Percentiles rank a stretch among this genome's conserved stretches.
phyloP scores from a whole-genome alignment of 83 land plant genomes.

The Picea abies region DNA sequence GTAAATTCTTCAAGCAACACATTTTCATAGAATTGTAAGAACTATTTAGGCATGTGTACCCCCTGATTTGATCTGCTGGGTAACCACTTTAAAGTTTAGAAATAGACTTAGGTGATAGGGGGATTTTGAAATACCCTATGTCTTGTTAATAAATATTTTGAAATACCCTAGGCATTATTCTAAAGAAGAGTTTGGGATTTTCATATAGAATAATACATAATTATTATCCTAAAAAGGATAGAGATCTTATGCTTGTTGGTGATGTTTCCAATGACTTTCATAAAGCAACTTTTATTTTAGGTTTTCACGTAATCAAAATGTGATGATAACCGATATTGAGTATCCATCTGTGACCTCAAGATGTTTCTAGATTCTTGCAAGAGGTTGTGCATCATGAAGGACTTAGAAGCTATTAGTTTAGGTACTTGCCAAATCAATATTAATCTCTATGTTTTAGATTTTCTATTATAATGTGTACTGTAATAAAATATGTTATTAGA shows the following conservation, averaged over 20 bases:
- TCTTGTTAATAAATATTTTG: too few relatives aligned
- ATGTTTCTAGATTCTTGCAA: conserved; percentile 68
- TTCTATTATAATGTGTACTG: neutral
- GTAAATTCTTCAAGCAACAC: too few relatives aligned
- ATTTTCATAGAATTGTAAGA: too few relatives aligned
- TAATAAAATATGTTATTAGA: neutral
- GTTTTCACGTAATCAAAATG: neutral
- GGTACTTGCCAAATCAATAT: conserved; percentile 24
- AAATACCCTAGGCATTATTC: too few relatives aligned
- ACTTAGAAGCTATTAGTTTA: conserved; percentile 74
- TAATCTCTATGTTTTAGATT: neutral
- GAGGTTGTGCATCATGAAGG: conserved; percentile 71
- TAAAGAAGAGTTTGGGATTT: too few relatives aligned
- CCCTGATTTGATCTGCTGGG: too few relatives aligned
- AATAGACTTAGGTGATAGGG: too few relatives aligned
- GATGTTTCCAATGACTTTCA: conserved; percentile 33
- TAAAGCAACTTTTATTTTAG: neutral
- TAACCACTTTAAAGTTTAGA: too few relatives aligned
- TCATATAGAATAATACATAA: too few relatives aligned
- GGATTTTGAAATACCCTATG: too few relatives aligned
- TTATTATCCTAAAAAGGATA: conserved; percentile 21
- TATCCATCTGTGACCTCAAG: conserved; percentile 25
- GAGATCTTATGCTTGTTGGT: conserved; percentile 57
- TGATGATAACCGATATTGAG: neutral
- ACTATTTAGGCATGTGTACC: too few relatives aligned